phyloP scores from a whole-genome alignment of 2,329 filamentous ascomycete species.

The Triangularia setosa region DNA sequence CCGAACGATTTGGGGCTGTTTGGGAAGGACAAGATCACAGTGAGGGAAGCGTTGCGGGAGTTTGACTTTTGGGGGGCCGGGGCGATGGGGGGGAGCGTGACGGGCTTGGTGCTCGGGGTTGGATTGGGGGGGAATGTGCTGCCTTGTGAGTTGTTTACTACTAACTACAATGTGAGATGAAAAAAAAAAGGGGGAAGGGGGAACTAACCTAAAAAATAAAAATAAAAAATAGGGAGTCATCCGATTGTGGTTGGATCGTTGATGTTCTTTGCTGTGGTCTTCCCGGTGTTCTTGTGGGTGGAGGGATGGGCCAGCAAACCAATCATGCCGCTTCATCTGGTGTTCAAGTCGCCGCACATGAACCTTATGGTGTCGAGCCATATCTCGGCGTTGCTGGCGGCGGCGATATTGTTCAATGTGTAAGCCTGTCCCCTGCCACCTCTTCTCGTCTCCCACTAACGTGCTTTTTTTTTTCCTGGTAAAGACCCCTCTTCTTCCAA shows the following conservation, averaged over 20 bases:
- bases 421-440: conserved; percentile 28
- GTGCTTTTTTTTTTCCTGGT: too few relatives aligned
- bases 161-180: background rate
- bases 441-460: background rate
- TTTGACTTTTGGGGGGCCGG: conserved; percentile 56
- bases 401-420: conserved; percentile 58
- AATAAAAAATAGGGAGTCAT: conserved; percentile 53
- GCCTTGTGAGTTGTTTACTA: background rate
- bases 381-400: conserved; percentile 48
- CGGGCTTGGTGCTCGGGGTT: conserved; percentile 56
- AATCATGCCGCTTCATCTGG: conserved; percentile 56
- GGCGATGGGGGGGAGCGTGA: conserved; percentile 51
- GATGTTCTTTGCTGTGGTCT: conserved; percentile 42
- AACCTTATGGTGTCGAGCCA: conserved; percentile 57
- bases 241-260: conserved; percentile 54
- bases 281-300: conserved; percentile 49
- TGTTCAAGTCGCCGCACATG: conserved; percentile 48
- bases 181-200: too few relatives aligned
- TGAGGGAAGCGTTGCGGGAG: conserved; percentile 47
- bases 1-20: conserved; percentile 51
- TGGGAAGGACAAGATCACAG: conserved; percentile 40
- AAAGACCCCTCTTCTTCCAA: conserved; percentile 71
- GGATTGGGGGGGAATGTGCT: conserved; percentile 35
- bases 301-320: conserved; percentile 50
- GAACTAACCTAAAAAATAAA: too few relatives aligned